Conservation (phyloP, 1,284 basidiomycete species). For the Sanghuangporus sanghuang region DNA sequence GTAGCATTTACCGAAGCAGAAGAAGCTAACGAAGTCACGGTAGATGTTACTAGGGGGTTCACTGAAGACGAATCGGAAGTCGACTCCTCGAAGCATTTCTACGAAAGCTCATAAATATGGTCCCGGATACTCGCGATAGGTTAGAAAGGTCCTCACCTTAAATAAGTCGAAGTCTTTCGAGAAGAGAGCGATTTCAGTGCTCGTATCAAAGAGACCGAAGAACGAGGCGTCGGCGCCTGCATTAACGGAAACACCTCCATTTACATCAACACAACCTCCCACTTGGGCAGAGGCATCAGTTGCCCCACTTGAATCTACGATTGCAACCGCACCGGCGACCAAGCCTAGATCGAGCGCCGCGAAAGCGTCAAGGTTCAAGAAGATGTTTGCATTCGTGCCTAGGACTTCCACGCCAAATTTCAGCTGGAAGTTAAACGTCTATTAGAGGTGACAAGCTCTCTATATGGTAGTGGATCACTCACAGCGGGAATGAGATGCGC, state of each 20-base stretch:
- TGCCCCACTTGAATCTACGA: not conserved
- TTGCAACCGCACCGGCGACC: slow-evolving; percentile 21
- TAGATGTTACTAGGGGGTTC: not conserved
- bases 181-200: slow-evolving; percentile 24
- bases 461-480: not conserved
- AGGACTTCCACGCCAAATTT: slow-evolving; percentile 40
- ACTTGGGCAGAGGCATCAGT: slow-evolving; percentile 6
- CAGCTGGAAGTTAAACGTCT: slow-evolving; percentile 22
- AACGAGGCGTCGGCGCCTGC: slow-evolving; percentile 27
- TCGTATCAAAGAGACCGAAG: slow-evolving; percentile 26
- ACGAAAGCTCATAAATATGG: not conserved
- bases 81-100: slow-evolving; percentile 9
- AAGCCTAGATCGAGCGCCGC: slow-evolving; percentile 34
- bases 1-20: not conserved
- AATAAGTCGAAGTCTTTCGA: slow-evolving; percentile 27
- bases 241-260: slow-evolving; percentile 23
- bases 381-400: slow-evolving; percentile 34
- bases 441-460: not conserved
- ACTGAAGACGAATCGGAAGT: not conserved
- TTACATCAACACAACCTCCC: slow-evolving; percentile 26
- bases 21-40: not conserved
- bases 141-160: slow-evolving; percentile 17
- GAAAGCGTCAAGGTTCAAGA: slow-evolving; percentile 39
- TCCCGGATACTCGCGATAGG: not conserved
- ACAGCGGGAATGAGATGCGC: slow-evolving; percentile 45